Evolutionary conservation across 2,329 filamentous ascomycete genomes (phyloP).

Genomic region (Claviceps africana): DNA sequence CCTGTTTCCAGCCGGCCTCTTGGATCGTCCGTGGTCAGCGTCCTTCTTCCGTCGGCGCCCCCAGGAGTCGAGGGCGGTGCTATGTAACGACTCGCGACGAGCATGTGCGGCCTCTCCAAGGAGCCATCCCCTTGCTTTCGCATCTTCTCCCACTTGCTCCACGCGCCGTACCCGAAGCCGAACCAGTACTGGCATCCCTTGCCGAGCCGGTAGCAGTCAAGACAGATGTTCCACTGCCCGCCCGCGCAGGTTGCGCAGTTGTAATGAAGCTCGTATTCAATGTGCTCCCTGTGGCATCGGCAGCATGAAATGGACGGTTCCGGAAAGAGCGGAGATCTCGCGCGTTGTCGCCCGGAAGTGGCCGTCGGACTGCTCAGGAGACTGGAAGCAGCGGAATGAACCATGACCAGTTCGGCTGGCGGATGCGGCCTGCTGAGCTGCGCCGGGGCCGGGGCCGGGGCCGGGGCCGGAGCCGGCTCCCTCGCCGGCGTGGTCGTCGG

Average conservation of each 20-base stretch:
- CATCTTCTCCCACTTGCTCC: slow-evolving; percentile 48
- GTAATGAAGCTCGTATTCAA: slow-evolving; percentile 79
- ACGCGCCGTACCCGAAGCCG: slow-evolving; percentile 66
- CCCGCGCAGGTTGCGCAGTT: slow-evolving; percentile 58
- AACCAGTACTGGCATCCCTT: slow-evolving; percentile 78
- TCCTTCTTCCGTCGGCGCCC: slow-evolving; percentile 40
- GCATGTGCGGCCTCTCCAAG: slow-evolving; percentile 39
- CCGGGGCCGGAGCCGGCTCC: slow-evolving; percentile 9
- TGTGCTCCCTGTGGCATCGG: slow-evolving; percentile 53
- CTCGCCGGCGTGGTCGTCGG: slow-evolving; percentile 5
- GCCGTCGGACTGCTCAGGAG: slow-evolving; percentile 18
- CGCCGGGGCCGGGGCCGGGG: slow-evolving; percentile 3
- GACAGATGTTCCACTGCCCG: slow-evolving; percentile 66
- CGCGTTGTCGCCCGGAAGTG: slow-evolving; percentile 23
- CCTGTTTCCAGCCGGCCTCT: slow-evolving; percentile 57
- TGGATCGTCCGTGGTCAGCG: slow-evolving; percentile 54
- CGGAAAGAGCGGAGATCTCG: slow-evolving; percentile 37
- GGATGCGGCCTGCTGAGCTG: slow-evolving; percentile 17
- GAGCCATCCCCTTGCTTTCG: slow-evolving; percentile 24
- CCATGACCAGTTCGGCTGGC: slow-evolving; percentile 27
- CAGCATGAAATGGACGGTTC: slow-evolving; percentile 66
- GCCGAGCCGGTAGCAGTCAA: slow-evolving; percentile 62
- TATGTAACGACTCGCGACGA: slow-evolving; percentile 43
- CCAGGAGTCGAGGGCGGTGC: slow-evolving; percentile 34
- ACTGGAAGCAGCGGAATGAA: slow-evolving; percentile 18